These are phyloP conservation scores for Cercospora zeina DNA, from an alignment of 2,329 filamentous ascomycete genomes.

Conservation along the genomic window DNA sequence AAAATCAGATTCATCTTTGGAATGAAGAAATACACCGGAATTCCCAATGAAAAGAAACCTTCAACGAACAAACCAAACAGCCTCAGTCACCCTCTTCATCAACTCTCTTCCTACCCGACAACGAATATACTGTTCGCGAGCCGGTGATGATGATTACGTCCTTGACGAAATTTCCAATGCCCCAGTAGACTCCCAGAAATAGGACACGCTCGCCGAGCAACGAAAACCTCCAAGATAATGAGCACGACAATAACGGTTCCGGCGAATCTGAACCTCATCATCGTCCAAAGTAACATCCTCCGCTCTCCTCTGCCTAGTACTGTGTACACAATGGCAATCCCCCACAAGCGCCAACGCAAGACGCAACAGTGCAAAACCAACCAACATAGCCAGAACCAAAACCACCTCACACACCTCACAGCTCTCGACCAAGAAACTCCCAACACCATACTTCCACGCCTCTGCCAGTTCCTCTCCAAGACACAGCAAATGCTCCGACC, in stretches of 20 bases:
- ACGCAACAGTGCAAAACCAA: too few species aligned
- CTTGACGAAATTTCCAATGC: constrained; percentile 43
- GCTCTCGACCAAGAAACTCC: too few species aligned
- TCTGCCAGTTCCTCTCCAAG: too few species aligned
- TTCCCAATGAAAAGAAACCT: constrained; percentile 3
- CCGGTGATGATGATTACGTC: constrained; percentile 44
- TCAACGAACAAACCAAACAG: constrained; percentile 7
- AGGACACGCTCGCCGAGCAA: constrained; percentile 46
- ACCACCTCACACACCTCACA: too few species aligned
- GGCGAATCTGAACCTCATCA: constrained; percentile 12
- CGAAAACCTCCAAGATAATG: constrained; percentile 45
- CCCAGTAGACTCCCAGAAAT: constrained; percentile 46
- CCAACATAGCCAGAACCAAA: too few species aligned
- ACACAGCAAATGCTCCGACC: too few species aligned
- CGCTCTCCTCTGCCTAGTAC: too few species aligned
- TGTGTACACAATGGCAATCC: too few species aligned
- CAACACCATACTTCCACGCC: too few species aligned
- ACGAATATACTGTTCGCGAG: constrained; percentile 24
- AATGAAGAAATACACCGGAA: constrained; percentile 13
- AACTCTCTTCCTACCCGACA: neutral
- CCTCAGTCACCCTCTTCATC: neutral
- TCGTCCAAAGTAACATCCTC: too few species aligned
- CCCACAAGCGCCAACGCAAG: too few species aligned
- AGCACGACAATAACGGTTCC: constrained; percentile 44
- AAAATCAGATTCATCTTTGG: neutral